These are phyloP conservation scores for Sergeia podlipaevii DNA, from an alignment of 208 protist genomes.

Conservation along the genomic window DNA sequence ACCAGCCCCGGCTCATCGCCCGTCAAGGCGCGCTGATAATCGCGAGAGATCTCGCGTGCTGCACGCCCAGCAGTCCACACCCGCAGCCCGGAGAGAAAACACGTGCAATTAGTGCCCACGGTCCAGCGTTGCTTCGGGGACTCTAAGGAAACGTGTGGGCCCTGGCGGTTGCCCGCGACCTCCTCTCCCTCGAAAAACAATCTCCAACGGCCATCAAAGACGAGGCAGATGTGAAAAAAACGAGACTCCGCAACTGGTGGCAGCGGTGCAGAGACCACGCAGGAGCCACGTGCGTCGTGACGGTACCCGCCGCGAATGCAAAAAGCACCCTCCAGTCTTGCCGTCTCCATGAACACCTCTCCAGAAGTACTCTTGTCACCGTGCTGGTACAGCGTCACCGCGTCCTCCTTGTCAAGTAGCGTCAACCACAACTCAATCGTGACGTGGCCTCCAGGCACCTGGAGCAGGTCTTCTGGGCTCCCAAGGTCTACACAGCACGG, in stretches of 20 bases:
- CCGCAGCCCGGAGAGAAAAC: slow-evolving; percentile 71
- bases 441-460: slow-evolving; percentile 65
- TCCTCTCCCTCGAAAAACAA: slow-evolving; percentile 79
- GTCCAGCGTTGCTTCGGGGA: slow-evolving; percentile 77
- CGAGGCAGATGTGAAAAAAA: slow-evolving; percentile 80
- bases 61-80: slow-evolving; percentile 70
- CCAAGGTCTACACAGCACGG: slow-evolving; percentile 77
- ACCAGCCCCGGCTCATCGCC: slow-evolving; percentile 76
- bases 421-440: slow-evolving; percentile 87
- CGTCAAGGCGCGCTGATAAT: slow-evolving; percentile 55
- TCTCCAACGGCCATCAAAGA: slow-evolving; percentile 87
- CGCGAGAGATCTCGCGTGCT: slow-evolving; percentile 63
- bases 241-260: slow-evolving; percentile 45
- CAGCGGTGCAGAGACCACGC: slow-evolving; percentile 65
- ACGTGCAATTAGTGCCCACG: slow-evolving; percentile 67
- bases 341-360: slow-evolving; percentile 88
- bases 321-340: slow-evolving; percentile 65
- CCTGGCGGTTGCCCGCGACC: slow-evolving; percentile 58
- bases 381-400: slow-evolving; percentile 86
- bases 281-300: slow-evolving; percentile 77
- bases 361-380: slow-evolving; percentile 84
- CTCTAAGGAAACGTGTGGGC: slow-evolving; percentile 70
- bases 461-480: slow-evolving; percentile 48
- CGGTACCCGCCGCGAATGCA: slow-evolving; percentile 86
- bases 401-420: slow-evolving; percentile 71